Conservation (phyloP, 2,329 filamentous ascomycete species). For the Thielaviopsis populi region DNA sequence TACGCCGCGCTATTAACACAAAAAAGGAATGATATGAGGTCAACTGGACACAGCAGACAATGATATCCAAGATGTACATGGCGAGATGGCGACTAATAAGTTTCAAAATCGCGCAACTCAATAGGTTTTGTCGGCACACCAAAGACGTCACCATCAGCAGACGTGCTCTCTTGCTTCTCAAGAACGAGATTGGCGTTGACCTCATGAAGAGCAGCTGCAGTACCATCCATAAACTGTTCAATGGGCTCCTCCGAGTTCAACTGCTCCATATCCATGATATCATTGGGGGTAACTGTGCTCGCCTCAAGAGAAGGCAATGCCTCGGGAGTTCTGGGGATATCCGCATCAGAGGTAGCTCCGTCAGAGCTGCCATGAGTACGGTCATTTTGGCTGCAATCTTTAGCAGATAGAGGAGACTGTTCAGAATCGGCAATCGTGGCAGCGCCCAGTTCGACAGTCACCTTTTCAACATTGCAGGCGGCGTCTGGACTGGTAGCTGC, state of each 20-base stretch:
- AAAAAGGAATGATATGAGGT: neutral
- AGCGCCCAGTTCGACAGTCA: neutral
- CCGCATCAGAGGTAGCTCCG: slow-evolving; percentile 2
- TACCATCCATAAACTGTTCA: slow-evolving; percentile 5
- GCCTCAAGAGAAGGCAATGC: slow-evolving; percentile 14
- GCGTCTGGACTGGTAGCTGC: neutral
- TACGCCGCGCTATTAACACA: slow-evolving; percentile 9
- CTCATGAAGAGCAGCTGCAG: neutral
- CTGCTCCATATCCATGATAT: slow-evolving; percentile 5
- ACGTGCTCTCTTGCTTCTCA: slow-evolving; percentile 2
- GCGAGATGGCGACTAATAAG: slow-evolving; percentile 1
- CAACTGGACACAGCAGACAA: neutral
- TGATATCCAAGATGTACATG: neutral
- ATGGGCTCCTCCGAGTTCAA: neutral
- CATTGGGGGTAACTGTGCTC: slow-evolving; percentile 11
- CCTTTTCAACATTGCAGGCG: neutral
- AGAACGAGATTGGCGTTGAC: neutral
- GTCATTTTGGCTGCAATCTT: neutral
- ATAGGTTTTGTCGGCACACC: slow-evolving; percentile 5
- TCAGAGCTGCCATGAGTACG: neutral
- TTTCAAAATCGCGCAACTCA: slow-evolving; percentile 7
- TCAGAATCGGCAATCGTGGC: neutral
- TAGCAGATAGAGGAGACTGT: neutral
- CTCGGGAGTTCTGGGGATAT: slow-evolving; percentile 13
- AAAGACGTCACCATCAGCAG: slow-evolving; percentile 13